phyloP scores from a whole-genome alignment of 768 basidiomycete genomes.

The Auriscalpium vulgare region DNA sequence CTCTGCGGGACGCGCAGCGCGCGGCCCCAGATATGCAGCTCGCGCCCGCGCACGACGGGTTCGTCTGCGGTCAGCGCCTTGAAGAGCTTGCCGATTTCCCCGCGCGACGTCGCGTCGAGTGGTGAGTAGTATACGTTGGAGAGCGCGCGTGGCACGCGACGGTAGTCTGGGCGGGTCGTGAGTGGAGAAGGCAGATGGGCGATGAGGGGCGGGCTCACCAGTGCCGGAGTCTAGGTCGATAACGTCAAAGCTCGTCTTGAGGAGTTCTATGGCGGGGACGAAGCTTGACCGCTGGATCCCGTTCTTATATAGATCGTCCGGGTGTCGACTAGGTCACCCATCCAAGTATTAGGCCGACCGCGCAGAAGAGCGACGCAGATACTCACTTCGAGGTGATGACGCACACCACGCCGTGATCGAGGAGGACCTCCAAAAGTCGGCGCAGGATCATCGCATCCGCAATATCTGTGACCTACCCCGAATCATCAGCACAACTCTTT shows the following conservation, averaged over 20 bases:
- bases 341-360: no score
- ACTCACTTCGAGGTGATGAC: conserved; percentile 96
- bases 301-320: conserved; percentile 96
- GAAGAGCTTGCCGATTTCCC: conserved; percentile 83
- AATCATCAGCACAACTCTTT: background rate
- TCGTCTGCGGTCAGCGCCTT: conserved; percentile 55
- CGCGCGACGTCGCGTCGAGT: conserved; percentile 50
- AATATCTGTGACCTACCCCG: conserved; percentile 91
- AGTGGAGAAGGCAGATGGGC: background rate
- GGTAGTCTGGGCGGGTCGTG: conserved; percentile 60
- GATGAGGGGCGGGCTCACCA: conserved; percentile 36
- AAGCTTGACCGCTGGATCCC: conserved; percentile 96
- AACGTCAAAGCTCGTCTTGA: conserved; percentile 81
- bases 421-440: conserved; percentile 77
- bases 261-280: conserved; percentile 87
- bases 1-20: conserved; percentile 71
- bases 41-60: conserved; percentile 50
- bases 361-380: background rate
- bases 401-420: conserved; percentile 84
- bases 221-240: conserved; percentile 95
- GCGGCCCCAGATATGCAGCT: conserved; percentile 88
- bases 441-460: conserved; percentile 97
- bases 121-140: conserved; percentile 92
- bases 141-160: conserved; percentile 86
- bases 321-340: conserved; percentile 67